Evolutionary conservation across 345 rosid species (phyloP).

Genomic region (Eucalyptus curtisii): DNA sequence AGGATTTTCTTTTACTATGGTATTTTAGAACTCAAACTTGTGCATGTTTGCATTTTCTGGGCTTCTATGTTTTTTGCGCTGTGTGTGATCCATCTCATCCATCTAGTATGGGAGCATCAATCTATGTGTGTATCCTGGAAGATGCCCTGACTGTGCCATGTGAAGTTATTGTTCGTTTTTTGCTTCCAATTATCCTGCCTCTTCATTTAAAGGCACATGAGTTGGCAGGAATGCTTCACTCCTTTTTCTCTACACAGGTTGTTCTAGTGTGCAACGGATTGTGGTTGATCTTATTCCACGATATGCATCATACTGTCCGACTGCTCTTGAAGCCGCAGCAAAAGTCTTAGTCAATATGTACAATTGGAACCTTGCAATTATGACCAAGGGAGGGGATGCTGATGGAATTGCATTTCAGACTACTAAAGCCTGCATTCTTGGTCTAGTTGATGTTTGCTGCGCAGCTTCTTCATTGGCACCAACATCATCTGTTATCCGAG

Average conservation of each 20-base stretch:
- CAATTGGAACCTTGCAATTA: conserved; percentile 37
- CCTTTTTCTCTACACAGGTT: conserved; percentile 43
- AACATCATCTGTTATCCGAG: conserved; percentile 32
- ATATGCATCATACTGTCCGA: conserved; percentile 68
- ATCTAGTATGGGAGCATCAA: not conserved
- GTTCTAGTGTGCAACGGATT: conserved; percentile 77
- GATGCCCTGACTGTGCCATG: not conserved
- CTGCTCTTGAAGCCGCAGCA: conserved; percentile 68
- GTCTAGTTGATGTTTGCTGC: conserved; percentile 71
- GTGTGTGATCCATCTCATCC: not conserved
- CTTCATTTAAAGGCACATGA: not conserved
- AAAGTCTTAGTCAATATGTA: conserved; percentile 53
- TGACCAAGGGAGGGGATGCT: conserved; percentile 49
- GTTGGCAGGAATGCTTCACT: not conserved
- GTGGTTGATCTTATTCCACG: conserved; percentile 85
- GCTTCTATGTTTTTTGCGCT: not conserved
- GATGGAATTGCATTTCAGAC: conserved; percentile 74
- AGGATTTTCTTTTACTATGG: not conserved
- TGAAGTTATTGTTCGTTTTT: not conserved
- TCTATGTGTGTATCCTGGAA: not conserved
- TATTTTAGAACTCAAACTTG: not conserved
- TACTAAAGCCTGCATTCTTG: conserved; percentile 72
- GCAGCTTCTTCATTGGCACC: conserved; percentile 47
- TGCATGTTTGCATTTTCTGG: not conserved
- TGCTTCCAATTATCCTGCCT: not conserved